Conservation (phyloP, 73 alveolate species). For the Strombidium stylifer region DNA sequence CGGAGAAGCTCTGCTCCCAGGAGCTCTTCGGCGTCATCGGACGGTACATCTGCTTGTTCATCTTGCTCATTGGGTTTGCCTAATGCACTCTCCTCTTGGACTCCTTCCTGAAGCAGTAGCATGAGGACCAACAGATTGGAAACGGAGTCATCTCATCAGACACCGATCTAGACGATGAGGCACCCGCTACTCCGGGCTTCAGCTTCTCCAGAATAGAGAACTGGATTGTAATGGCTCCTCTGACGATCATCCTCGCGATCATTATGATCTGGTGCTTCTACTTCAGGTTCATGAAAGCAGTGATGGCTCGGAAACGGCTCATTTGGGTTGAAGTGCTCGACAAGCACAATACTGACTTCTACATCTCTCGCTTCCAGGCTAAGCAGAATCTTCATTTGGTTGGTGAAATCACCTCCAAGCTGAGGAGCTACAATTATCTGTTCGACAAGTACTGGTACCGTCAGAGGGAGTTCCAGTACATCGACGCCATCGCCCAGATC, state of each 20-base stretch:
- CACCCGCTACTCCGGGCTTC: neutral
- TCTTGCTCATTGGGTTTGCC: constrained; percentile 8
- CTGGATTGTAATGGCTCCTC: constrained; percentile 25
- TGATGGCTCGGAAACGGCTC: neutral
- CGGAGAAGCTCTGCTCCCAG: constrained; percentile 15
- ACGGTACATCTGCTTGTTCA: constrained; percentile 6
- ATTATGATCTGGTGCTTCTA: constrained; percentile 29
- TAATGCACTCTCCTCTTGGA: constrained; percentile 1
- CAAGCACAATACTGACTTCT: neutral
- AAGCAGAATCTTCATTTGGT: constrained; percentile 2
- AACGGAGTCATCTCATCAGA: neutral
- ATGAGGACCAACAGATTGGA: no score
- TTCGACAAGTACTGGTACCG: constrained; percentile 30
- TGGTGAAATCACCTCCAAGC: neutral
- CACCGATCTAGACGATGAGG: neutral
- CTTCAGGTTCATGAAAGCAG: constrained; percentile 7
- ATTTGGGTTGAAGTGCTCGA: constrained; percentile 13
- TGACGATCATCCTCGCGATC: neutral
- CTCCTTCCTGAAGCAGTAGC: neutral
- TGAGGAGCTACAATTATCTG: neutral
- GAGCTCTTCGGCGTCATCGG: neutral
- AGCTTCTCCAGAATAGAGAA: neutral
- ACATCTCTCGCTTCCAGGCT: constrained; percentile 1
- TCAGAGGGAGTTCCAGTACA: no score
- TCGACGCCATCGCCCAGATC: no score